Percentiles rank a stretch among this genome's conserved stretches.
phyloP scores from a whole-genome alignment of 306 rosid genomes.

The Pterocarpus macrocarpus region DNA sequence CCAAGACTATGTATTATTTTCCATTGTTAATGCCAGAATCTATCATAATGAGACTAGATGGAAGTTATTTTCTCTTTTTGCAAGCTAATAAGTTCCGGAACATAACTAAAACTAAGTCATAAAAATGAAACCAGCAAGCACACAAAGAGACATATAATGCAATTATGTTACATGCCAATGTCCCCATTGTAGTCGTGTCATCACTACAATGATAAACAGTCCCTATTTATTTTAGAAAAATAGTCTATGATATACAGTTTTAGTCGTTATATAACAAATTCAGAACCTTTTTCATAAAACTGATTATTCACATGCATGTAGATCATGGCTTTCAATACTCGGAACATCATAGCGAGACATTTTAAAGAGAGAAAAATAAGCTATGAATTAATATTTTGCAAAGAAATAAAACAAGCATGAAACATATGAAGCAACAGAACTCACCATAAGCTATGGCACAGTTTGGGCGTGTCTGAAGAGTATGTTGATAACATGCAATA shows the following conservation, averaged over 20 bases:
- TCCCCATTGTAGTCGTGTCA: too few relatives aligned
- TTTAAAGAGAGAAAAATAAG: neutral
- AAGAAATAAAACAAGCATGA: slow-evolving; percentile 4
- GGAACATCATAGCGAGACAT: neutral
- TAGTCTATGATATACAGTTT: neutral
- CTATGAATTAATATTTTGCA: neutral
- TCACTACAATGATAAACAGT: too few relatives aligned
- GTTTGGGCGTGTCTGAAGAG: slow-evolving; percentile 88
- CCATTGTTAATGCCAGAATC: too few relatives aligned
- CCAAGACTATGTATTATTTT: too few relatives aligned
- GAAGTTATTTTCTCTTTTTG: too few relatives aligned
- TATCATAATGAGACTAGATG: too few relatives aligned
- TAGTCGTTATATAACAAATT: neutral
- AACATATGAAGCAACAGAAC: slow-evolving; percentile 4
- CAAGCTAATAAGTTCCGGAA: too few relatives aligned
- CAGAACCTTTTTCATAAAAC: neutral
- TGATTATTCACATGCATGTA: neutral
- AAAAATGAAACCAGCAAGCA: too few relatives aligned
- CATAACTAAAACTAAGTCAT: too few relatives aligned
- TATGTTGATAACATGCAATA: slow-evolving; percentile 88
- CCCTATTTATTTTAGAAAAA: neutral
- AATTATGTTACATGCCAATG: too few relatives aligned
- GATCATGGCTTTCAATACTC: slow-evolving; percentile 14
- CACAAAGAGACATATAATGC: too few relatives aligned
- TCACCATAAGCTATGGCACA: slow-evolving; percentile 95